phyloP scores from a whole-genome alignment of 106 monocot genomes.

The Platanthera zijinensis region DNA sequence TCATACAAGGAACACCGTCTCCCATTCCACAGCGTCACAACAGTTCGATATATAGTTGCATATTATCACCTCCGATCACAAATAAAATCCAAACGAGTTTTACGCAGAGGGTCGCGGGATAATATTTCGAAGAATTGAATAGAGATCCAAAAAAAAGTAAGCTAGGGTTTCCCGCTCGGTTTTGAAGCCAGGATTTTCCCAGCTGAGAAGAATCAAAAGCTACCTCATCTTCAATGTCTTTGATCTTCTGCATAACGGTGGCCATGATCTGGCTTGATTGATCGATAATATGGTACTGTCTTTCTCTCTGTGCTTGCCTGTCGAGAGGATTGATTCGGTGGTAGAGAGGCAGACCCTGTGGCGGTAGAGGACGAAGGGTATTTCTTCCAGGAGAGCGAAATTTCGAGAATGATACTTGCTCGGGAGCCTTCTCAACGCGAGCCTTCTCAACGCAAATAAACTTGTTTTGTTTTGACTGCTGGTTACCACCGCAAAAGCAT shows the following conservation, averaged over 20 bases:
- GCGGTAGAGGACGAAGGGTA: neutral
- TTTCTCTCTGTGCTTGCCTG: neutral
- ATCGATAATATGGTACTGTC: neutral
- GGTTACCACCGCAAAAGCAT: no score
- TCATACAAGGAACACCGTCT: neutral
- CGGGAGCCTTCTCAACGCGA: no score
- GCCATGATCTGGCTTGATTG: conserved; percentile 39
- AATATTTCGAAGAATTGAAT: neutral
- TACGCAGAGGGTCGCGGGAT: neutral
- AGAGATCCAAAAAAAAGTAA: neutral
- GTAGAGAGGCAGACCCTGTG: neutral
- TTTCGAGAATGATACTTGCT: neutral
- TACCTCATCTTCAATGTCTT: conserved; percentile 98
- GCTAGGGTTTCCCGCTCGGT: conserved; percentile 23
- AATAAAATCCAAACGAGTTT: neutral
- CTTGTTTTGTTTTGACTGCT: no score
- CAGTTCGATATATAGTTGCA: neutral
- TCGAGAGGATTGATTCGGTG: neutral
- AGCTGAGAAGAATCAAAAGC: neutral
- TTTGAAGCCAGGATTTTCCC: neutral
- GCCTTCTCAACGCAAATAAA: no score
- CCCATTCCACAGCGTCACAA: neutral
- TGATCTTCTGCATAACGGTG: conserved; percentile 98
- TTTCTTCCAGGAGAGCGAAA: neutral
- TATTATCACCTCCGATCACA: neutral